Base-by-base conservation (phyloP, 75 land plant genomes). In the Isoetes taiwanensis region DNA sequence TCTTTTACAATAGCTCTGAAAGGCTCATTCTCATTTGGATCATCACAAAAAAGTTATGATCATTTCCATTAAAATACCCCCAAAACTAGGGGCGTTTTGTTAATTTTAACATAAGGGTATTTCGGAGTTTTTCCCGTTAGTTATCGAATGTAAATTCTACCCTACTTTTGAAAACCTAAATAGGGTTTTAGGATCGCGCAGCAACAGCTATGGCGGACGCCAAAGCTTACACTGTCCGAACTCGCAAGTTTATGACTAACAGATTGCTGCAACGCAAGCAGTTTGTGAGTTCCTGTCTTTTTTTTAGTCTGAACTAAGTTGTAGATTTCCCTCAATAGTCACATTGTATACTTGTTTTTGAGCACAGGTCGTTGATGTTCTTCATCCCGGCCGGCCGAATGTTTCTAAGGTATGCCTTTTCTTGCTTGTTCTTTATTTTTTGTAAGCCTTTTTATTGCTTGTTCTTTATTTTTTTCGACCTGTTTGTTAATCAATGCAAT, bases 221-320 rank as follows among this genome's bases (percentile, higher is more conserved):
- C 1, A 84, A 84, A 71, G 80, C 78, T 2, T 79, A 76, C n/a
- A 84, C 87, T 6, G 70, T 84, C 37, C 59, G 82, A 0, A 84
- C 88, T 6, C 62, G 88, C 32, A 84, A 84, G 71, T 84, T 84
- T 59, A 84, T 84, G 88, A 84, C 86, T 25, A 84, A 84, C 67
- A 64, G 86, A 23, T 76, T 84, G 40, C 76, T 84, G 28, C 70
- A 79, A 63, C 50, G 88, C 62, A 84, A 82, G 61, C 88, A 84
- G 52, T 84, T 78, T 34, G 84, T 80, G 48, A 69, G 69, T 46
- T 2, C 33, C 25, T 27, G 8, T 2, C 31, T 28, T 26, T 28
- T 17, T 20, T 24, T 3, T 1, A 0, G 21, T 10, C 11, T 0
- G 27, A 55, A 29, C n/a, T 0, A 59, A 16, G n/a, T n/a, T 32